Evolutionary conservation across 129 eudicot species (phyloP).

Genomic region (sunflower (Helianthus annuus)): DNA sequence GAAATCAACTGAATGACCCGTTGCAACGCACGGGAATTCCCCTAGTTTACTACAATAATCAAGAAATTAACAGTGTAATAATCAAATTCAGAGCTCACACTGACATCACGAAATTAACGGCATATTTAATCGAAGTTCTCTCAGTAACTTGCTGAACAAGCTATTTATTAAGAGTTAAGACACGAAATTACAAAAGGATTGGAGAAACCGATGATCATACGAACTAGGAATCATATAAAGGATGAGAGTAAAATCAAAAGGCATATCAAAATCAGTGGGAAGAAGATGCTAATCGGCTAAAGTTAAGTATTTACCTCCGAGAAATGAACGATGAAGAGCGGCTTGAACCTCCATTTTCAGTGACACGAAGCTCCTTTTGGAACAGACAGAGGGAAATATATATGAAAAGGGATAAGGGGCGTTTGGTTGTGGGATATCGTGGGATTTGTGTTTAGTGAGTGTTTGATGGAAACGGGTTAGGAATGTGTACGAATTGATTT

Average conservation of each 20-base stretch:
- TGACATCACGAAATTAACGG: no score
- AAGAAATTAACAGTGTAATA: not conserved
- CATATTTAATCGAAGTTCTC: no score
- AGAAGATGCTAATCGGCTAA: constrained; percentile 12
- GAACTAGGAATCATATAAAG: not conserved
- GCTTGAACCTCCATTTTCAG: no score
- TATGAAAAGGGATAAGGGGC: constrained; percentile 3
- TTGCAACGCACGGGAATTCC: no score
- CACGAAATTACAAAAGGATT: constrained; percentile 3
- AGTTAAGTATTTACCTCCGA: not conserved
- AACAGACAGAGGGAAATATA: not conserved
- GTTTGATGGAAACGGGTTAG: not conserved
- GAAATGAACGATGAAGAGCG: not conserved
- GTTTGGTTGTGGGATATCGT: not conserved
- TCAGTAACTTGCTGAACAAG: no score
- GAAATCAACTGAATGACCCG: no score
- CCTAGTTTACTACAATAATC: not conserved
- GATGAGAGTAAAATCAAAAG: not conserved
- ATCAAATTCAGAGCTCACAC: not conserved
- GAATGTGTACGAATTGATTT: no score
- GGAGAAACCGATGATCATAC: constrained; percentile 1
- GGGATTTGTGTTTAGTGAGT: no score
- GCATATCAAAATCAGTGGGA: not conserved
- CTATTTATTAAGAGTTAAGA: no score
- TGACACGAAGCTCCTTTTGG: not conserved